phyloP scores from a whole-genome alignment of 2,329 filamentous ascomycete genomes.

The Rutstroemia sp. region DNA sequence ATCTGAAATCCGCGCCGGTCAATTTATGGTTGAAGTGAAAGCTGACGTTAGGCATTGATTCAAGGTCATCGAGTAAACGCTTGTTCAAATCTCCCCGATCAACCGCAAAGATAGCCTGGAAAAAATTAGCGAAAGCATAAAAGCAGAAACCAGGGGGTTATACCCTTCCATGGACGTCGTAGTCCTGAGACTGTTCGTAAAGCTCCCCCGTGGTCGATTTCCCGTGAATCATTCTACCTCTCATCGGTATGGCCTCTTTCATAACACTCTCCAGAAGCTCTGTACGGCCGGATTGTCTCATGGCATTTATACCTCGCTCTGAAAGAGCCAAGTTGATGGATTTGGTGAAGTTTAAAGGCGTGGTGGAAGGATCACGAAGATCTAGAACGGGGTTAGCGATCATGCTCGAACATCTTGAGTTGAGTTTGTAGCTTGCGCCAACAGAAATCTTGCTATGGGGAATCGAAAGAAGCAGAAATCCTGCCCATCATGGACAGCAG shows the following conservation, averaged over 20 bases:
- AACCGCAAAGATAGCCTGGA: conserved; percentile 72
- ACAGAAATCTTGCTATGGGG: too few species aligned
- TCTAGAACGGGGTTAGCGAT: conserved; percentile 44
- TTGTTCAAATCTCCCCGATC: conserved; percentile 82
- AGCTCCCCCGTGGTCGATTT: conserved; percentile 55
- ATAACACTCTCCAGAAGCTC: conserved; percentile 69
- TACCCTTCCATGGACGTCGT: conserved; percentile 83
- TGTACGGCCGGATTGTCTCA: conserved; percentile 60
- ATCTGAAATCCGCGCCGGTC: conserved; percentile 77
- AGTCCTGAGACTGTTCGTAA: conserved; percentile 75
- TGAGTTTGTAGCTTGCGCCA: too few species aligned
- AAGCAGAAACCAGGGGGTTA: background rate
- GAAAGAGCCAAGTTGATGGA: conserved; percentile 98
- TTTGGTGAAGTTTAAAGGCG: conserved; percentile 89
- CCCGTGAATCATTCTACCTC: conserved; percentile 93
- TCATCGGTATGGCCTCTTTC: conserved; percentile 79
- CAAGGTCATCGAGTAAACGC: conserved; percentile 73
- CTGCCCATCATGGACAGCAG: too few species aligned
- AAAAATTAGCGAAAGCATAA: background rate
- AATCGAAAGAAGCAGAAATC: too few species aligned
- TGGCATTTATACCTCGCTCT: conserved; percentile 85
- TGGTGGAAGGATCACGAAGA: conserved; percentile 73
- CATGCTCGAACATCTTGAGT: background rate
- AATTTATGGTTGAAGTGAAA: conserved; percentile 92
- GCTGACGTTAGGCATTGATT: conserved; percentile 79